These are phyloP conservation scores for Alternaria novae-zelandiae DNA, from an alignment of 2,329 filamentous ascomycete species.

Conservation along the genomic window DNA sequence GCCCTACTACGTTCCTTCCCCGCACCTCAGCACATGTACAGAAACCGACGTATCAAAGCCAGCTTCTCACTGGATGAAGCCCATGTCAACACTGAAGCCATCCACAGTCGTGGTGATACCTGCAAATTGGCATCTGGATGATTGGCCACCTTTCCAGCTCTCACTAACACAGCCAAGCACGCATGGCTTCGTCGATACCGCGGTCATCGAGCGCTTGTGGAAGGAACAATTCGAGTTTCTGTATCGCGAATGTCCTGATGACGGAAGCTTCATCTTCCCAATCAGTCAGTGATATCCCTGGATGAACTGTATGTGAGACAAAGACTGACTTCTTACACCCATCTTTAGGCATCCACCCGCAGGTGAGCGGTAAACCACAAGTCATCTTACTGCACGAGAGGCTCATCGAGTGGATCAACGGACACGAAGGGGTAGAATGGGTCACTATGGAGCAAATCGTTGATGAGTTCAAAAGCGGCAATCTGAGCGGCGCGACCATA, in stretches of 20 bases:
- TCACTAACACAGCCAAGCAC: constrained; percentile 61
- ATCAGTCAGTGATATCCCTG: constrained; percentile 35
- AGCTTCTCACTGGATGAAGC: constrained; percentile 48
- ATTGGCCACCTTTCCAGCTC: constrained; percentile 54
- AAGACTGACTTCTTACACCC: background rate
- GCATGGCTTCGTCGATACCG: constrained; percentile 53
- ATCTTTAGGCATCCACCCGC: constrained; percentile 49
- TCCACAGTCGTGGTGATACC: constrained; percentile 54
- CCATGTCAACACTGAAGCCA: constrained; percentile 41
- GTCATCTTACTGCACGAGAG: constrained; percentile 56
- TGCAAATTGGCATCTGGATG: constrained; percentile 58
- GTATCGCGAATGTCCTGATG: constrained; percentile 49
- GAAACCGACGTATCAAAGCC: constrained; percentile 41
- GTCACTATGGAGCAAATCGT: constrained; percentile 47
- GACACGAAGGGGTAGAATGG: constrained; percentile 55
- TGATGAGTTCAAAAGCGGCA: constrained; percentile 46
- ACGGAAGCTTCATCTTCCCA: constrained; percentile 56
- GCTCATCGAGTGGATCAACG: constrained; percentile 55
- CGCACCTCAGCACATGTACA: constrained; percentile 52
- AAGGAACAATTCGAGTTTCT: constrained; percentile 56
- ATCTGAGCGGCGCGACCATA: constrained; percentile 40
- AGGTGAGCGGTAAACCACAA: constrained; percentile 57
- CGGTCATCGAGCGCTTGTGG: constrained; percentile 53
- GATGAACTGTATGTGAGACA: background rate
- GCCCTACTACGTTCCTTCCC: constrained; percentile 45